These are phyloP conservation scores for Colletotrichum truncatum DNA, from an alignment of 2,329 filamentous ascomycete species.

Conservation along the genomic window DNA sequence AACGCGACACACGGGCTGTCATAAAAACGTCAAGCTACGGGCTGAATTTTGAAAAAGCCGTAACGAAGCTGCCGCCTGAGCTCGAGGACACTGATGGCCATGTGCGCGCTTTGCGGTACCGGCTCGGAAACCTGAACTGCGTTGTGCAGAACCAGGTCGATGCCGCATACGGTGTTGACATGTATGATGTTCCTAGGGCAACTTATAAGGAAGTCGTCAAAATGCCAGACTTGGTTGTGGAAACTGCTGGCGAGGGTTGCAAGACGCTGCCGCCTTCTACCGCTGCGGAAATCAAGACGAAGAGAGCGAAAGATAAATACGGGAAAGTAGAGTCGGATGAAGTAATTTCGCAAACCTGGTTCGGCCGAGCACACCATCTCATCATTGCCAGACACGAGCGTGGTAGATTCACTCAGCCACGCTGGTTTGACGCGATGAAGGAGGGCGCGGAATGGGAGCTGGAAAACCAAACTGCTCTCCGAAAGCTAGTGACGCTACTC, in stretches of 20 bases:
- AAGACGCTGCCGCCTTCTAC: conserved; percentile 20
- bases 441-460: not conserved
- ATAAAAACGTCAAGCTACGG: not conserved
- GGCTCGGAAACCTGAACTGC: not conserved
- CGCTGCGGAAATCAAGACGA: conserved; percentile 35
- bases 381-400: conserved; percentile 33
- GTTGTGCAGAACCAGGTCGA: conserved; percentile 15
- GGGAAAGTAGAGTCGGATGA: not conserved
- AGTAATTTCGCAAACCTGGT: conserved; percentile 37
- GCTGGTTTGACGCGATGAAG: not conserved
- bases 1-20: not conserved
- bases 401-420: conserved; percentile 8
- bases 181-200: not conserved
- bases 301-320: not conserved
- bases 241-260: not conserved
- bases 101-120: not conserved
- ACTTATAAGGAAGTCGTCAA: not conserved
- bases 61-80: not conserved
- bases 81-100: not conserved
- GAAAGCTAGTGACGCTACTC: not conserved
- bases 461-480: not conserved
- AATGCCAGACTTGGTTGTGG: not conserved
- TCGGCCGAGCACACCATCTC: conserved; percentile 37
- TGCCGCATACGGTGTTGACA: not conserved
- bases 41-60: not conserved